A percentile compares a stretch with the other conserved stretches of the same genome.
Evolutionary conservation across 2,329 filamentous ascomycete genomes (phyloP).

Genomic region (Lachnellula subtilissima): DNA sequence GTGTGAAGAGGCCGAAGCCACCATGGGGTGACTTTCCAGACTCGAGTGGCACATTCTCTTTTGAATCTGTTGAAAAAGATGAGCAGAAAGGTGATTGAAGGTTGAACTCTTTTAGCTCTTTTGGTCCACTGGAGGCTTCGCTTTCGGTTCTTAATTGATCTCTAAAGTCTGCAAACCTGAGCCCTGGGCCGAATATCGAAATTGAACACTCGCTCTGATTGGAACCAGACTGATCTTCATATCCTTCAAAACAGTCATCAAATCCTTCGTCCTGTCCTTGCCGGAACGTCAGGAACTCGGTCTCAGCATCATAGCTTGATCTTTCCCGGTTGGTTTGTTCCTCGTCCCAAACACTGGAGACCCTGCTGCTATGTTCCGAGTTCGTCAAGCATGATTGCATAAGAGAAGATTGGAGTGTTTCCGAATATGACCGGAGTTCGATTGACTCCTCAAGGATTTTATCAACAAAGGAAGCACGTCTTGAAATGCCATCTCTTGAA

Average conservation of each 20-base stretch:
- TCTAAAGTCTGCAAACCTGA: not conserved
- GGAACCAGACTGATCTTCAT: not conserved
- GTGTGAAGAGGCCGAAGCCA: not conserved
- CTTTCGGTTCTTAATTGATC: not conserved
- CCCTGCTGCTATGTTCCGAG: not conserved
- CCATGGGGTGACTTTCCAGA: not conserved
- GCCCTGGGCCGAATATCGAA: not conserved
- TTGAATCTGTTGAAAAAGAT: too few relatives aligned
- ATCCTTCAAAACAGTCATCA: not conserved
- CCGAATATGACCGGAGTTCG: slow-evolving; percentile 3
- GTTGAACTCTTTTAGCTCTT: not conserved
- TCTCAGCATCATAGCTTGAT: not conserved
- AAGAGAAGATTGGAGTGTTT: not conserved
- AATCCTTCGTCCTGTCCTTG: not conserved
- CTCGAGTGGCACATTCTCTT: too few relatives aligned
- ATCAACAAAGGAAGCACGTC: not conserved
- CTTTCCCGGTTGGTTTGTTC: not conserved
- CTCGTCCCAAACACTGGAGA: not conserved
- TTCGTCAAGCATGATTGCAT: not conserved
- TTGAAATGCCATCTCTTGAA: not conserved
- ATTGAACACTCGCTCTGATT: not conserved
- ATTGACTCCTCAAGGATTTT: slow-evolving; percentile 10
- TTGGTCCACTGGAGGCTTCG: too few relatives aligned
- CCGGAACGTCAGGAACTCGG: not conserved
- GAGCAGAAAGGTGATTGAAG: not conserved